Conservation (phyloP, 257 asterid species). For the Thymus quinquecostatus region DNA sequence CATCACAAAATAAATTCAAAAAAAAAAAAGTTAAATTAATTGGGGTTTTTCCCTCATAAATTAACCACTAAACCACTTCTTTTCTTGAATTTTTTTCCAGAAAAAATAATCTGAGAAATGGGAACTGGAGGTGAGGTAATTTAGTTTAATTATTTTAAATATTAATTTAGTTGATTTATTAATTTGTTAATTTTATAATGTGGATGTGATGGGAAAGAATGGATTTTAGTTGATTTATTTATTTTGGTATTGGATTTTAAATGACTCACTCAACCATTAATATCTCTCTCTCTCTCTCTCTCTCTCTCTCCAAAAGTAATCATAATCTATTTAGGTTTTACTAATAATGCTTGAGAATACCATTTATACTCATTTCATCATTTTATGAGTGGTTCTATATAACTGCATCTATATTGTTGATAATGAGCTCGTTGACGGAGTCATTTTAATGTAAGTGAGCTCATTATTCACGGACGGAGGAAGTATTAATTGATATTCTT, state of each 20-base stretch:
- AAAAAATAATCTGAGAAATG: no score
- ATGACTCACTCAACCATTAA: not conserved
- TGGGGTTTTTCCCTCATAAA: slow-evolving; percentile 1
- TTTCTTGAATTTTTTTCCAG: not conserved
- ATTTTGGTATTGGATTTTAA: slow-evolving; percentile 8
- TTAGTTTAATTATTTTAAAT: no score
- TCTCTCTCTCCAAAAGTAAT: slow-evolving; percentile 3
- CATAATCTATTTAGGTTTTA: not conserved
- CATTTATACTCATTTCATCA: not conserved
- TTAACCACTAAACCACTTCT: not conserved
- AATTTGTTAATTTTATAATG: not conserved
- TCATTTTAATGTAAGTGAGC: no score
- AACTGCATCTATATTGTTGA: not conserved
- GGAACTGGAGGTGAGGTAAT: slow-evolving; percentile 24
- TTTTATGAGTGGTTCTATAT: not conserved
- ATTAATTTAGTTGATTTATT: not conserved
- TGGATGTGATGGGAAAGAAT: not conserved
- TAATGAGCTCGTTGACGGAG: not conserved
- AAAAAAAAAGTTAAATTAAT: not conserved
- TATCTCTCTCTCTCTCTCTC: no score
- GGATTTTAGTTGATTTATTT: no score
- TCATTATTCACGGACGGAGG: no score
- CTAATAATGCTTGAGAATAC: not conserved
- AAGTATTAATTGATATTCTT: no score
- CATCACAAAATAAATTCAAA: no score